Evolutionary conservation across 192 early-diverging fungal species (phyloP), one percentile per base, ranked within the genome.

Genomic region (Glomus cerebriforme): DNA sequence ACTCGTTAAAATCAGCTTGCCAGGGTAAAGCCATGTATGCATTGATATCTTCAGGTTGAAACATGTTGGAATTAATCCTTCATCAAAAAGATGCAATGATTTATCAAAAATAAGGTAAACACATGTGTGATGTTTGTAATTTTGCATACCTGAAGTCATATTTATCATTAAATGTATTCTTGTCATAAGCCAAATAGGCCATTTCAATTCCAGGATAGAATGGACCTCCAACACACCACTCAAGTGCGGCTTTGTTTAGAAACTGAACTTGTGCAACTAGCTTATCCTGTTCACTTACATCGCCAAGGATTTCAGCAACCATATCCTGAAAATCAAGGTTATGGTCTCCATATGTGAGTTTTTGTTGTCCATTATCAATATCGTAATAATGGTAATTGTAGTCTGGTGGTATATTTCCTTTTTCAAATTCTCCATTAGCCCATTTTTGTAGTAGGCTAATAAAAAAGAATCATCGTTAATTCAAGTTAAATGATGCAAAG

Each of bases 1-100:
- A 75, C 13, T 75, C 73, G 17, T 24, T 35, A 75, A 75, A 75
- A 75, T 60, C 59, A 7, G 58, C 73, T 75, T 75, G 73, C 73
- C 58, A 75, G 34, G 73, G 58, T 75, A 75, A 59, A 75, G 73
- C 58, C 58, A 75, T 60, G 24, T 32, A 75, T 62, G 29, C 59
- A 62, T 75, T 62, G 26, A 74, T 59, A 59, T 59, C 47, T 13
- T 49, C 73, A 59, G 73, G 73, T 7, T 31, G 1, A 19, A 59
- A 24, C 2, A n/a, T 37, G 2, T 59, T 24, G 35, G 73, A 19
- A 62, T 75, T 60, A 62, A 75, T 75, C 34, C 73, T 75, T 13
- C n/a, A 3, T 4, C 2, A 49, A 49, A 26, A 3, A 17, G 17
- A 49, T 17, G 12, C 13, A 32, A 26, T 65, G 37, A 37, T 37